A percentile compares a stretch with the other conserved stretches of the same genome.
Evolutionary conservation across 805 yeast species (phyloP).

Genomic region (Metschnikowia continentalis): DNA sequence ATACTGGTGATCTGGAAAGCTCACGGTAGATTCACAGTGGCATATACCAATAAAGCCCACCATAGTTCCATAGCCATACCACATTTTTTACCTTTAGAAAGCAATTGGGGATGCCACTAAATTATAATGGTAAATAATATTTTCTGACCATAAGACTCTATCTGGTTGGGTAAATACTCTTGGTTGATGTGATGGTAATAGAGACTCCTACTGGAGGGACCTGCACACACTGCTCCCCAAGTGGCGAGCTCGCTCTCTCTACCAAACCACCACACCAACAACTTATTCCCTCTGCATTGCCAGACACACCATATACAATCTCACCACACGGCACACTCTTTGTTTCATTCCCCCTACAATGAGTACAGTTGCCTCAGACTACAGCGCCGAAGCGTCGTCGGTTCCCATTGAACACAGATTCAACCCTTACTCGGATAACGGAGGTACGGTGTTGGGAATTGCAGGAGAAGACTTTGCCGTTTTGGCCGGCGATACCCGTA

Average conservation of each 20-base stretch:
- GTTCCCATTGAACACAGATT: slow-evolving; percentile 86
- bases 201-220: background rate
- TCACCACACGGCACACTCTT: background rate
- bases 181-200: background rate
- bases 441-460: slow-evolving; percentile 95
- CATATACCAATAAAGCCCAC: too few relatives aligned
- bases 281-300: background rate
- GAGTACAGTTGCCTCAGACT: slow-evolving; percentile 20
- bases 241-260: slow-evolving; percentile 5
- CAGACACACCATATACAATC: background rate
- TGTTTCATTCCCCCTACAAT: background rate
- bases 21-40: too few relatives aligned
- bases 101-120: too few relatives aligned
- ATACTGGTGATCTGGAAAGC: too few relatives aligned
- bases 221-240: background rate
- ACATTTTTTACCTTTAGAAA: too few relatives aligned
- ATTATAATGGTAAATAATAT: too few relatives aligned
- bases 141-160: too few relatives aligned
- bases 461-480: slow-evolving; percentile 98
- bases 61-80: too few relatives aligned
- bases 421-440: slow-evolving; percentile 91
- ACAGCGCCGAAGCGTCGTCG: slow-evolving; percentile 14
- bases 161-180: too few relatives aligned
- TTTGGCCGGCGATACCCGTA: slow-evolving; percentile 98
- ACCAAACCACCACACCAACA: background rate